Evolutionary conservation across 2,329 filamentous ascomycete genomes (phyloP), one percentile per base, ranked within the genome.

Genomic region (Penicillium sp.): DNA sequence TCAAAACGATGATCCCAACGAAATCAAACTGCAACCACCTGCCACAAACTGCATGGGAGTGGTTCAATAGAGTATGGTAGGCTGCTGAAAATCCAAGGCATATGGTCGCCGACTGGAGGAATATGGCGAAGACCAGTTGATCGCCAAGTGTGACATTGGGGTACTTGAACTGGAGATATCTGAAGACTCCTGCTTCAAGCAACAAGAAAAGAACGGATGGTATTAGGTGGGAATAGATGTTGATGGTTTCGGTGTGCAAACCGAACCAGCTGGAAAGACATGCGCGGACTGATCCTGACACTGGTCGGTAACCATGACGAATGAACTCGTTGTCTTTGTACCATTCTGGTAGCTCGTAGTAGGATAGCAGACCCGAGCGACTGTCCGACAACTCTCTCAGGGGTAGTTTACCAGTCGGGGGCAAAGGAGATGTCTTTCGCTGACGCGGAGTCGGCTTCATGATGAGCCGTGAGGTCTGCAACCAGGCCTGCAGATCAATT

Each of bases 61-160:
- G 72, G 49, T 67, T 68, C 32, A 71, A 62, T n/a, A 71, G 47
- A 1, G 71, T 72, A 50, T 73, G 72, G 44, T 71, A 74, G 29
- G 64, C 40, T 4, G 67, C 54, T 21, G 69, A 72, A 7, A 55
- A 48, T 3, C 38, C 38, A 8, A 60, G 39, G 10, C 53, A 59
- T 29, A 55, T 40, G 9, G 52, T 47, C 6, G 56, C 57, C 2
- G 54, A 45, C 27, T 49, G 47, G 49, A 66, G 52, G 24, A 64
- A 65, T 31, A 61, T 57, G 5, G 55, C 36, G 38, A 68, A 61
- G 32, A 62, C 54, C 5, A 61, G 44, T 42, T 59, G 47, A 56
- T 69, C 60, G 5, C 24, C 43, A 16, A 38, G 16, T 24, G 57
- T 56, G 9, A 52, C 39, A 2, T 49, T 16, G 3, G 55, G 49